Base-by-base conservation (phyloP, 148 eudicot species). In the Nyssa sinensis region DNA sequence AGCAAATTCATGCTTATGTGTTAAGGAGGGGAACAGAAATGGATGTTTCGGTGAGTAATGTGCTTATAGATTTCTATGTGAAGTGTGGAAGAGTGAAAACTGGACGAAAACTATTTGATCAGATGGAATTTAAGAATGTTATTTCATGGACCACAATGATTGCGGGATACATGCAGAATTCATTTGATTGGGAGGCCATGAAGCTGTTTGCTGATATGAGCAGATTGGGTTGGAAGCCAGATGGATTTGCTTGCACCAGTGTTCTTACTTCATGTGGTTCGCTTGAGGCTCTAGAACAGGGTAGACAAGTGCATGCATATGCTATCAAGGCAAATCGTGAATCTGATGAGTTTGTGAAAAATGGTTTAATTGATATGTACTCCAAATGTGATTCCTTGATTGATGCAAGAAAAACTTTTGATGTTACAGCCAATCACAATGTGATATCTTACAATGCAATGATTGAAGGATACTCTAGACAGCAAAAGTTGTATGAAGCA, bases 91-190 rank as follows among this genome's bases (percentile, higher is more conserved):
- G 70, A 64, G 86, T 86, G 68, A 78, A 61, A 76, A 62, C 73
- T 62, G 91, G 84, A 59, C 67, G 77, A 75, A 75, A 21, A 70
- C 23, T 87, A 28, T 91, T 89, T 75, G 83, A 87, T 71, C 78
- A 47, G 21, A 85, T 89, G 82, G 70, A 10, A 30, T 77, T 64
- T 37, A 87, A 82, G 79, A 88, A 91, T 83, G 73, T 70, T 31
- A 81, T 85, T 70, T 84, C 93, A 37, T 91, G 96, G 96, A 86
- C 93, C 27, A 82, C 89, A 30, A 87, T 91, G 87, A 91, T 89
- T 72, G 82, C 93, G 73, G 96, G 93, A 53, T 87, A 82, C 74
- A 91, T 88, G 96, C 88, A 87, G 71, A 88, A 84, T 79, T 89
- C 86, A 51, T 82, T 72, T 70, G 68, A 91, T 77, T 60, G 28